Percentiles rank a stretch among this genome's conserved stretches.
Conservation (phyloP, 768 basidiomycete genomes). For the Pleurotus sapidus region DNA sequence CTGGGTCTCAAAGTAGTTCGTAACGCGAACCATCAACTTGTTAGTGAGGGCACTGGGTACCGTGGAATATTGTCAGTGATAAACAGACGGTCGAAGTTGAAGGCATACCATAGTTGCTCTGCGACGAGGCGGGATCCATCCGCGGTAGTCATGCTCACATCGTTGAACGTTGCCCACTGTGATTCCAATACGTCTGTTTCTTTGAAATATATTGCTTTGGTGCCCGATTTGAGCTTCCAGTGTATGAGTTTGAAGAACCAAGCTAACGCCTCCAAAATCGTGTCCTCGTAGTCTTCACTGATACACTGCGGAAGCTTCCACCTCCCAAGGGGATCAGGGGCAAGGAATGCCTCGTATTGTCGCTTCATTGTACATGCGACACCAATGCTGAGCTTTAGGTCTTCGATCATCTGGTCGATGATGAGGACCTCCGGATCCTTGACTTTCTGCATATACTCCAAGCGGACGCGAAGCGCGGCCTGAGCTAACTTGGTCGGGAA, state of each 20-base stretch:
- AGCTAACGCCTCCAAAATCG: conserved; percentile 81
- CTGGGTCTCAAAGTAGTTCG: conserved; percentile 93
- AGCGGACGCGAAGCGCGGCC: conserved; percentile 83
- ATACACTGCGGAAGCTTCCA: conserved; percentile 92
- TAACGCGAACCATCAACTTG: conserved; percentile 88
- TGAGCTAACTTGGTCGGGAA: conserved; percentile 95
- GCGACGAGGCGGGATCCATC: conserved; percentile 91
- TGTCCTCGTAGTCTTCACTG: conserved; percentile 84
- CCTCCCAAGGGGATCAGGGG: conserved; percentile 80
- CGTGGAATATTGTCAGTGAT: conserved; percentile 5
- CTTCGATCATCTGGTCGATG: conserved; percentile 92
- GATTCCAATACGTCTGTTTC: conserved; percentile 98
- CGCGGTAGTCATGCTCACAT: conserved; percentile 82
- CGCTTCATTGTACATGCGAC: conserved; percentile 93
- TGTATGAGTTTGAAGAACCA: conserved; percentile 94
- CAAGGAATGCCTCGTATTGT: conserved; percentile 90
- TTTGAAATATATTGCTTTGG: conserved; percentile 92
- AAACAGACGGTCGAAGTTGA: neutral
- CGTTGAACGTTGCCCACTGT: conserved; percentile 93
- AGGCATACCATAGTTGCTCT: conserved; percentile 87
- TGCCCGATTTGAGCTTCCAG: conserved; percentile 92
- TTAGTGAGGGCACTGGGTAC: conserved; percentile 79
- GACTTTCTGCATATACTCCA: conserved; percentile 86
- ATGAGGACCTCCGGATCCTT: conserved; percentile 87
- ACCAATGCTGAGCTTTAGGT: conserved; percentile 86